phyloP scores from a whole-genome alignment of 176 grass and related monocot genomes.

The Coix lacrymajobi region DNA sequence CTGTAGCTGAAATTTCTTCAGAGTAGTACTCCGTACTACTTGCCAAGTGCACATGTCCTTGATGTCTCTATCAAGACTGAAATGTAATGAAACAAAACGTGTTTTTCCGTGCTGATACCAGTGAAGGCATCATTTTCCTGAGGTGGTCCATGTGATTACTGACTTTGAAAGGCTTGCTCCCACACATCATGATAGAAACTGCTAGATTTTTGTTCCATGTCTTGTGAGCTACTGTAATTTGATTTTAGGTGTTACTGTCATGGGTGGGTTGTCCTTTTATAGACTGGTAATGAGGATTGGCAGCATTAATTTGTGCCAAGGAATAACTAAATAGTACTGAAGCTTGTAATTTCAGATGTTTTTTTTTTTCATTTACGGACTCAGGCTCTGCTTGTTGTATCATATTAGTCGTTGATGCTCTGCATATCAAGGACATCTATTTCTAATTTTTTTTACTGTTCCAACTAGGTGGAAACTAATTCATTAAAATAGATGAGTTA shows the following conservation, averaged over 20 bases:
- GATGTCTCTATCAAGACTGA: neutral
- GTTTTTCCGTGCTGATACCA: neutral
- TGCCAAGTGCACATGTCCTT: neutral
- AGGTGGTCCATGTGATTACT: slow-evolving; percentile 7
- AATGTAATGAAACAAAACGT: neutral
- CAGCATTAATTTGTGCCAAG: neutral
- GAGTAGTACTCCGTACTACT: neutral
- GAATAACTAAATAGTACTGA: neutral
- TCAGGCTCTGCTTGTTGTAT: neutral
- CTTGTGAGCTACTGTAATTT: neutral
- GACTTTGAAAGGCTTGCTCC: neutral
- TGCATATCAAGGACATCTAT: neutral
- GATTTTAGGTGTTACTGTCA: neutral
- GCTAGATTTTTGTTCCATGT: neutral
- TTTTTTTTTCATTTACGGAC: neutral
- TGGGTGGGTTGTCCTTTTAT: neutral
- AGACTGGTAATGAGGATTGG: neutral
- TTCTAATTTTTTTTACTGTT: neutral
- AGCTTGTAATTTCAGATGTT: neutral
- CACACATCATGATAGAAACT: neutral
- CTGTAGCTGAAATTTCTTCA: neutral
- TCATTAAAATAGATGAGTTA: neutral
- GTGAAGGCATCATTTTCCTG: neutral
- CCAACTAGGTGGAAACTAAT: neutral
- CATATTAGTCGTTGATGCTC: neutral